Evolutionary conservation across 305 asterid species (phyloP).

Genomic region (Fraxinus angustifolia): DNA sequence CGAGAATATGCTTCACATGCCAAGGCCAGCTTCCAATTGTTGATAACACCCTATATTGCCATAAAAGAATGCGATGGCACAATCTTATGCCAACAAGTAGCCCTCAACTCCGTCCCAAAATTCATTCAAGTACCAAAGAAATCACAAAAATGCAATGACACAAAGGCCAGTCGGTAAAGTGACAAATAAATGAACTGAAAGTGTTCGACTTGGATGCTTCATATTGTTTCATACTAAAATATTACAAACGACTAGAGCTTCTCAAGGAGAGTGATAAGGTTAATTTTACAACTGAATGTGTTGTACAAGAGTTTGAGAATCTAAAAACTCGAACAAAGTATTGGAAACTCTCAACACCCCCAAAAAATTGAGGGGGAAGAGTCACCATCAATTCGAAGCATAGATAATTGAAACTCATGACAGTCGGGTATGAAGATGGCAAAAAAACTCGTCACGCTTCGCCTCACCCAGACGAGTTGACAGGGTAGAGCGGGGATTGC

Average conservation of each 20-base stretch:
- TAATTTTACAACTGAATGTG: neutral
- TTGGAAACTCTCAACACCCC: neutral
- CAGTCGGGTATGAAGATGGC: neutral
- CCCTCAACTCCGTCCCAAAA: neutral
- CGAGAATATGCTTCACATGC: neutral
- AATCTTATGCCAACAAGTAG: neutral
- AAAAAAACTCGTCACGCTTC: too few relatives aligned
- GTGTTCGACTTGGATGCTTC: neutral
- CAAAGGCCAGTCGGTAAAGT: neutral
- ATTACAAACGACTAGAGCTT: neutral
- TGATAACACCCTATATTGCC: neutral
- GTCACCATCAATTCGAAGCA: neutral
- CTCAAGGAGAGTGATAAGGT: neutral
- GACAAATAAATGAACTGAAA: neutral
- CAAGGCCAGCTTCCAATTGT: neutral
- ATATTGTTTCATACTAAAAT: too few relatives aligned
- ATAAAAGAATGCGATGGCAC: neutral
- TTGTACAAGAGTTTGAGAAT: neutral
- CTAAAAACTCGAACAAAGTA: neutral
- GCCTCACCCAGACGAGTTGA: too few relatives aligned
- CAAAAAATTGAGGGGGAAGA: neutral
- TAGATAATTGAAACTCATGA: neutral
- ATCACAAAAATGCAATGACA: neutral
- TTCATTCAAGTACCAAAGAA: neutral
- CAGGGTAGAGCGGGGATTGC: too few relatives aligned